Percentiles rank a stretch among this genome's conserved stretches.
These are phyloP conservation scores for Mucor ambiguus DNA, from an alignment of 371 early-diverging fungal genomes.

Conservation along the genomic window DNA sequence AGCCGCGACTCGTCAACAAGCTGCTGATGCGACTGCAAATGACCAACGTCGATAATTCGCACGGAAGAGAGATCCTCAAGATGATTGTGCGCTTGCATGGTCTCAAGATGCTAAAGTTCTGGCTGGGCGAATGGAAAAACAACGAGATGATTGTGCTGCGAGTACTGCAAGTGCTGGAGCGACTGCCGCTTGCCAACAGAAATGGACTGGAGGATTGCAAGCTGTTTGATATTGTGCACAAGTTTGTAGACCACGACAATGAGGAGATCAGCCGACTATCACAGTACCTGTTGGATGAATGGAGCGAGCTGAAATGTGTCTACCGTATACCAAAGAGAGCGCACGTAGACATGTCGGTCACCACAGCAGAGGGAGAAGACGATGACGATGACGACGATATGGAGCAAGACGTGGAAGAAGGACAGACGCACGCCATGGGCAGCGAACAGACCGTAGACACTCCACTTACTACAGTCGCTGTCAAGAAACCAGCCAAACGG, in stretches of 20 bases:
- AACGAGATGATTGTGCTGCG: conserved; percentile 39
- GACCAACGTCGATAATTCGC: conserved; percentile 24
- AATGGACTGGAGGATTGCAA: conserved; percentile 71
- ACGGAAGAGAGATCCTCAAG: conserved; percentile 32
- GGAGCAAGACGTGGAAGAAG: neutral
- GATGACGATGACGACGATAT: no score
- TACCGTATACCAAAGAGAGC: conserved; percentile 60
- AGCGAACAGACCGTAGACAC: neutral
- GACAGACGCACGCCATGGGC: no score
- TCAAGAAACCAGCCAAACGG: neutral
- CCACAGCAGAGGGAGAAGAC: neutral
- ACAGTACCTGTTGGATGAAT: conserved; percentile 42
- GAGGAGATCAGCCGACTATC: conserved; percentile 43
- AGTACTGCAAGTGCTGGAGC: conserved; percentile 52
- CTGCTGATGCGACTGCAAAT: conserved; percentile 36
- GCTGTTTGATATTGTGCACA: conserved; percentile 53
- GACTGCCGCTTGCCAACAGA: conserved; percentile 63
- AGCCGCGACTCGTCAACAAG: conserved; percentile 49
- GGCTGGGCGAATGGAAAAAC: conserved; percentile 47
- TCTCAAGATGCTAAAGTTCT: conserved; percentile 40
- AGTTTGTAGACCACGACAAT: conserved; percentile 44
- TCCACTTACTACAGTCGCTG: neutral
- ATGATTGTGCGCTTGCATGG: conserved; percentile 42
- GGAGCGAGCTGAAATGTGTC: conserved; percentile 53
- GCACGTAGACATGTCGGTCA: neutral